Percentiles rank a stretch among this genome's conserved stretches.
phyloP scores from a whole-genome alignment of 352 stramenopile species.

The Thalassiosira hispida region DNA sequence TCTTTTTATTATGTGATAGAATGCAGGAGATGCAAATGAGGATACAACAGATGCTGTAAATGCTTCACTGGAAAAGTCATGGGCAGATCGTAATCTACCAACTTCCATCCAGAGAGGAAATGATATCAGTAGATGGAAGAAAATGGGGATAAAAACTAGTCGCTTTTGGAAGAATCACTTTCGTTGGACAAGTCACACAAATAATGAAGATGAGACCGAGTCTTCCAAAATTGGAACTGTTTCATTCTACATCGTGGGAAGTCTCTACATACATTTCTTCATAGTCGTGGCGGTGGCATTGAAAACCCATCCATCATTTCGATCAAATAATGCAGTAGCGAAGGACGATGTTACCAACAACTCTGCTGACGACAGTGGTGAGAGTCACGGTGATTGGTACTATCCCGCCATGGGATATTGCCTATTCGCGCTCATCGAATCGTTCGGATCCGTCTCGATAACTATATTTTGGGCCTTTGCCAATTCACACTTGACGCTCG shows the following conservation, averaged over 20 bases:
- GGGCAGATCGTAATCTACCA: conserved; percentile 37
- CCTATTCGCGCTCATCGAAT: conserved; percentile 86
- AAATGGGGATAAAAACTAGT: conserved; percentile 26
- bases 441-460: conserved; percentile 86
- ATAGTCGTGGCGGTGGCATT: conserved; percentile 42
- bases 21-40: conserved; percentile 20
- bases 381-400: conserved; percentile 22
- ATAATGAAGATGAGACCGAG: background rate
- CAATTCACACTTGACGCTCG: conserved; percentile 85
- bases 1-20: background rate
- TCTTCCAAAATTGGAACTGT: conserved; percentile 37
- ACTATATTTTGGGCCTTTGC: conserved; percentile 89
- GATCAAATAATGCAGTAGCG: conserved; percentile 12
- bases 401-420: conserved; percentile 83
- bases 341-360: background rate
- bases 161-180: conserved; percentile 23
- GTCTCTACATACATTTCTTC: conserved; percentile 47
- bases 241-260: conserved; percentile 52
- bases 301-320: conserved; percentile 42
- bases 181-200: conserved; percentile 9
- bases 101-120: conserved; percentile 10
- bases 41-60: conserved; percentile 24
- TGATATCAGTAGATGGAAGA: conserved; percentile 16
- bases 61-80: conserved; percentile 31
- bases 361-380: background rate